phyloP scores from a whole-genome alignment of 768 basidiomycete species.

The Lactarius psammicola region DNA sequence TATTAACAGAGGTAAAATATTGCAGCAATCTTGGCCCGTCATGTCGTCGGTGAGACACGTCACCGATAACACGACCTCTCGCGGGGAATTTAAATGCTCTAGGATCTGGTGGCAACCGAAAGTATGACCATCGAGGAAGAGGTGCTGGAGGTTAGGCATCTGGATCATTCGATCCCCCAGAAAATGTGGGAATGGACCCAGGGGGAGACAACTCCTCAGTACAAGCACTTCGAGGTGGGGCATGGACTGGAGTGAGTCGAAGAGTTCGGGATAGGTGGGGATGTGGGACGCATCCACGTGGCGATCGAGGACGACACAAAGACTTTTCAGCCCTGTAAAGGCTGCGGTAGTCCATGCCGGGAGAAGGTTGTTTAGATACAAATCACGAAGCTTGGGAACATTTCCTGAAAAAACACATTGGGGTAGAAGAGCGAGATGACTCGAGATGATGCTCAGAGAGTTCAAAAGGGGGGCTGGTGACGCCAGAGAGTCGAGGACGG shows the following conservation, averaged over 20 bases:
- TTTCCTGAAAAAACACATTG: conserved; percentile 5
- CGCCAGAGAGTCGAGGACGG: conserved; percentile 4
- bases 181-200: neutral
- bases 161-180: neutral
- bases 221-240: conserved; percentile 9
- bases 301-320: conserved; percentile 2
- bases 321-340: conserved; percentile 9
- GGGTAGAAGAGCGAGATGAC: conserved; percentile 4
- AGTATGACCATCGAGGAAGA: conserved; percentile 10
- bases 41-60: conserved; percentile 18
- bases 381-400: conserved; percentile 6
- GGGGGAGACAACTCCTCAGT: conserved; percentile 13
- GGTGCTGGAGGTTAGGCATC: conserved; percentile 9
- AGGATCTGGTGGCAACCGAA: conserved; percentile 14
- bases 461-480: conserved; percentile 11
- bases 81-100: conserved; percentile 10
- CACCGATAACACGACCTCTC: neutral
- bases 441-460: conserved; percentile 6
- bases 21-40: conserved; percentile 18
- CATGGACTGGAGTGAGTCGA: conserved; percentile 14
- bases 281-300: neutral
- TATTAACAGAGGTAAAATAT: conserved; percentile 17
- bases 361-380: conserved; percentile 7
- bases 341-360: conserved; percentile 4
- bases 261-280: conserved; percentile 16